These are phyloP conservation scores for Nitzschia putrida DNA, from an alignment of 108 stramenopile species.

Conservation along the genomic window DNA sequence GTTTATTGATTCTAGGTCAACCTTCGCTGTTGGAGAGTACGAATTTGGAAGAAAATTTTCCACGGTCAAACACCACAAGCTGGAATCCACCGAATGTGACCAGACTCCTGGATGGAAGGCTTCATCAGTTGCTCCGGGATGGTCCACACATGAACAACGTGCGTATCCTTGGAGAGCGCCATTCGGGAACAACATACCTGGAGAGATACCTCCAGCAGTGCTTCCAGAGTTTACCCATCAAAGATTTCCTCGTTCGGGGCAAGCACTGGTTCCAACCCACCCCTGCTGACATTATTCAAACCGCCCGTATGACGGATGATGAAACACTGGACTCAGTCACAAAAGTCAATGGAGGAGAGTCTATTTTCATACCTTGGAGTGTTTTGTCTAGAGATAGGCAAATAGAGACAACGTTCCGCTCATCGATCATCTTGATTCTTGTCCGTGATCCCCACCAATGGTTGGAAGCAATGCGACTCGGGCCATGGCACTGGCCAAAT, in stretches of 20 bases:
- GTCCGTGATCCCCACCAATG: slow-evolving; percentile 24
- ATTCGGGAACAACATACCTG: slow-evolving; percentile 36
- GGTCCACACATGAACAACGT: slow-evolving; percentile 14
- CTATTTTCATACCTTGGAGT: slow-evolving; percentile 1
- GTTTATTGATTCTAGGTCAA: no score
- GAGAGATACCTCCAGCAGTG: slow-evolving; percentile 18
- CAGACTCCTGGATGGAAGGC: no score
- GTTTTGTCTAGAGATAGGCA: slow-evolving; percentile 5
- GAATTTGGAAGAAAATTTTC: no score
- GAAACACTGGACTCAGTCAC: background rate
- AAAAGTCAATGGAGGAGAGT: background rate
- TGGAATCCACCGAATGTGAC: no score
- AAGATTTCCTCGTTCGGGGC: slow-evolving; percentile 18
- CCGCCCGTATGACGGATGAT: background rate
- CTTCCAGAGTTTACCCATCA: slow-evolving; percentile 20
- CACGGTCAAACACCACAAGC: no score
- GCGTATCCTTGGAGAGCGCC: slow-evolving; percentile 34
- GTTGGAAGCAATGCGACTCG: slow-evolving; percentile 38
- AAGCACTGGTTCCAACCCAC: slow-evolving; percentile 41
- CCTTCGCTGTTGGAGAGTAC: no score
- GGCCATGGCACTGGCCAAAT: slow-evolving; percentile 39
- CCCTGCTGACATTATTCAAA: slow-evolving; percentile 12
- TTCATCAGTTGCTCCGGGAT: no score
- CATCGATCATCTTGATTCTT: slow-evolving; percentile 3
- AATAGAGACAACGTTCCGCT: background rate